Evolutionary conservation across 2,329 filamentous ascomycete genomes (phyloP), one percentile per base, ranked within the genome.

Genomic region (Aspergillus candidus): DNA sequence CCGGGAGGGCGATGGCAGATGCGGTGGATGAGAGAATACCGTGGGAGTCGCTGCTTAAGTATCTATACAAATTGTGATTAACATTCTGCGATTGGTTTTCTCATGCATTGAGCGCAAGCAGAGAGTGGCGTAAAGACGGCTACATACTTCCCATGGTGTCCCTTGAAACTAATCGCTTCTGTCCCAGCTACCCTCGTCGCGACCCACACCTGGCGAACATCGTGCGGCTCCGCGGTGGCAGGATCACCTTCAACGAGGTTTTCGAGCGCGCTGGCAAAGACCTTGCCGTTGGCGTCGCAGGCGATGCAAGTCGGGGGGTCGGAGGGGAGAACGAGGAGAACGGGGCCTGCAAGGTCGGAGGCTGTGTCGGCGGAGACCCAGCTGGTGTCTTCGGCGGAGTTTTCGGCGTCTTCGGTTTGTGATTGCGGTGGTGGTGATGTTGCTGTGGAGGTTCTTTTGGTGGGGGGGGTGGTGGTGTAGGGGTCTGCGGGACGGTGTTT

Each of bases 161-260:
- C 88, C 69, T 95, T 96, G 66, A 98, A 86, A 46, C 86, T 85
- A 55, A 88, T 84, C 30, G 78, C 76, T 51, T 94, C 87, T 1
- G 86, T 91, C 3, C 91, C 91, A 1, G 84, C 79, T 11, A 96
- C 83, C 53, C 78, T 79, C 56, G 86, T 94, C 48, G 87, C 88
- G 52, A 97, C 80, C 87, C 91, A 98, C 12, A 98, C 93, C 71
- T 96, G 90, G 48, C 91, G 77, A 48, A 97, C 90, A 65, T 97
- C 90, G 66, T 96, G 90, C 39, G 93, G 93, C 69, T 98, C 93
- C 7, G 91, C 88, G 4, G 82, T 95, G n/a, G 76, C 66, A 3
- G 87, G 79, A 61, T 94, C 85, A 18, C 75, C 82, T 45, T 96
- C 90, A 48, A 95, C 78, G 31, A 95, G 83, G 62, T 97, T 96